phyloP scores from a whole-genome alignment of 257 asterid genomes.

The Capsicum chinense region DNA sequence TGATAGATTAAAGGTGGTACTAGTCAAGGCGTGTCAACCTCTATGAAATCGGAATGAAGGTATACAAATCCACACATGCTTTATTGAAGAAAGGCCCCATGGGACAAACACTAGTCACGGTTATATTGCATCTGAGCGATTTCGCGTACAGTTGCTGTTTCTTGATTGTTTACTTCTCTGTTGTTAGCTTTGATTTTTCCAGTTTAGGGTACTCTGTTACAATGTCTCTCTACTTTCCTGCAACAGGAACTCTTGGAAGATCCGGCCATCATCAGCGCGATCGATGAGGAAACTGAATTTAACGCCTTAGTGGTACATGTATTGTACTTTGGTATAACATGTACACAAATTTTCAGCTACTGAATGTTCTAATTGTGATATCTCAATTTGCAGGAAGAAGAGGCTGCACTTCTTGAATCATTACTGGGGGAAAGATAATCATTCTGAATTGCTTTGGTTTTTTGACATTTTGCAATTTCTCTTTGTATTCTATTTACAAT shows the following conservation, averaged over 20 bases:
- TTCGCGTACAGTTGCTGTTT: background rate
- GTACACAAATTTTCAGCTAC: slow-evolving; percentile 8
- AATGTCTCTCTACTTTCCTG: slow-evolving; percentile 12
- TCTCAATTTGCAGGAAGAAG: slow-evolving; percentile 78
- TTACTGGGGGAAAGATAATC: slow-evolving; percentile 68
- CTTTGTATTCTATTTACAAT: background rate
- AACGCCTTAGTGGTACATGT: slow-evolving; percentile 90
- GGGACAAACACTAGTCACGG: background rate
- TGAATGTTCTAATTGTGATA: slow-evolving; percentile 5
- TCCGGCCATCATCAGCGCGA: slow-evolving; percentile 72
- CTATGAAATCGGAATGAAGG: background rate
- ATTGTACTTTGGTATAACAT: slow-evolving; percentile 28
- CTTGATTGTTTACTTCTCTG: slow-evolving; percentile 5
- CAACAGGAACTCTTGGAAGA: slow-evolving; percentile 93
- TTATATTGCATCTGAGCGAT: background rate
- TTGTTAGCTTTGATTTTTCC: slow-evolving; percentile 1
- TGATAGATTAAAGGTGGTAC: background rate
- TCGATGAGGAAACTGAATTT: slow-evolving; percentile 98
- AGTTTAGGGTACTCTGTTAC: background rate
- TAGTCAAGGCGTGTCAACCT: background rate
- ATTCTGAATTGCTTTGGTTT: background rate
- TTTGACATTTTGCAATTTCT: background rate
- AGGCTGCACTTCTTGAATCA: slow-evolving; percentile 87
- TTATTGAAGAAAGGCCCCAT: background rate
- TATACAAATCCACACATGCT: background rate